phyloP scores from a whole-genome alignment of 805 yeast genomes.

The Teunomyces barrocoloradensis region DNA sequence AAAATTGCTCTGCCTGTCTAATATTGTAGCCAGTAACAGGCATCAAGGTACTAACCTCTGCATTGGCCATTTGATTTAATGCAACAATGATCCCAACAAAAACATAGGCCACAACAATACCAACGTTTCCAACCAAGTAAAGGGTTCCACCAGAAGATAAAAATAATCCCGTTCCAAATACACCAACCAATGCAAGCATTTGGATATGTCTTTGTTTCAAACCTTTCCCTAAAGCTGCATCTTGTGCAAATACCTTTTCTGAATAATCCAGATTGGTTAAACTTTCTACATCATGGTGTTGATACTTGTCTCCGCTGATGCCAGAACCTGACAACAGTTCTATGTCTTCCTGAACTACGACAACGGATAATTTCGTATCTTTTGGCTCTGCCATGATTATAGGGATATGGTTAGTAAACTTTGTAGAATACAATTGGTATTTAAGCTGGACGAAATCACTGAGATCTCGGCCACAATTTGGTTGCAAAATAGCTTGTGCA shows the following conservation, averaged over 20 bases:
- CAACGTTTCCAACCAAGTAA: slow-evolving; percentile 34
- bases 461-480: neutral
- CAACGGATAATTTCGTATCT: neutral
- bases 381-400: neutral
- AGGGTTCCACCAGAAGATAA: slow-evolving; percentile 53
- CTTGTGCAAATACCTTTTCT: slow-evolving; percentile 1
- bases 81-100: slow-evolving; percentile 46
- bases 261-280: slow-evolving; percentile 1
- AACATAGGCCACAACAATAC: slow-evolving; percentile 48
- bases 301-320: neutral
- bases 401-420: neutral
- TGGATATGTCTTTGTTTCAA: slow-evolving; percentile 18
- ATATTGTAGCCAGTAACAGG: slow-evolving; percentile 37
- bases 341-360: neutral
- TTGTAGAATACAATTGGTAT: neutral
- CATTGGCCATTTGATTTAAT: slow-evolving; percentile 37
- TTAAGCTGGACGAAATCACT: neutral
- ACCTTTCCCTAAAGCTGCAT: neutral
- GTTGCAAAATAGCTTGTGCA: neutral
- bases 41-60: slow-evolving; percentile 36
- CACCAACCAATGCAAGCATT: slow-evolving; percentile 23
- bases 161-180: slow-evolving; percentile 53
- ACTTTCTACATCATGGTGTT: neutral
- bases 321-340: neutral
- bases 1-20: slow-evolving; percentile 35